Evolutionary conservation across 306 rosid species (phyloP).

Genomic region (Sechiopsis laciniata): DNA sequence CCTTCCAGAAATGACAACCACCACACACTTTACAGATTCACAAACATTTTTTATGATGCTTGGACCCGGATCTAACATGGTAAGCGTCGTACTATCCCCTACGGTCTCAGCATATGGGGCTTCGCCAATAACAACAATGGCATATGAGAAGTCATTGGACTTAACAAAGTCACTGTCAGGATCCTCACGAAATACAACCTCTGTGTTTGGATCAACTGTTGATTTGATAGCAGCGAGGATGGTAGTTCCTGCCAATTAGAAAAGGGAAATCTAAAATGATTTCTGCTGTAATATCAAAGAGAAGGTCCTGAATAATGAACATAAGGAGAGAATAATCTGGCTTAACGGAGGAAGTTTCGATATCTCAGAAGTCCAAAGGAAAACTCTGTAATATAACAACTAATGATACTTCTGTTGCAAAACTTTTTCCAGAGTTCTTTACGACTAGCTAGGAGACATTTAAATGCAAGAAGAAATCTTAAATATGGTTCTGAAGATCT

Average conservation of each 20-base stretch:
- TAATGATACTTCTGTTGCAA: not conserved
- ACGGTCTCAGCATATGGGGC: conserved; percentile 65
- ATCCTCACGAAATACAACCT: conserved; percentile 53
- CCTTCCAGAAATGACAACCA: conserved; percentile 65
- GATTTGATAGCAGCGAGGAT: conserved; percentile 61
- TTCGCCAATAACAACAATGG: conserved; percentile 83
- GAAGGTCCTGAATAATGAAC: not conserved
- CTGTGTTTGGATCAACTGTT: conserved; percentile 60
- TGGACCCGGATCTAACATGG: conserved; percentile 71
- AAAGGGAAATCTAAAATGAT: conserved; percentile 8
- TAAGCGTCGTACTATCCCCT: conserved; percentile 67
- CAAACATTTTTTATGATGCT: conserved; percentile 59
- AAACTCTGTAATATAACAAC: not conserved
- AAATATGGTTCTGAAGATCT: not conserved
- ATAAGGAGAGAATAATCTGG: not conserved
- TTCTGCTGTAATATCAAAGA: not conserved
- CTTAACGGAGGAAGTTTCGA: not conserved
- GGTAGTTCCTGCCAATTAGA: conserved; percentile 62
- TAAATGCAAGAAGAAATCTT: not conserved
- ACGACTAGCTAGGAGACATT: not conserved
- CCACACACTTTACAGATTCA: conserved; percentile 57
- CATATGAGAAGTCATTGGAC: conserved; percentile 60
- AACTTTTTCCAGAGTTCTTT: not conserved
- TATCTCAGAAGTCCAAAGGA: not conserved
- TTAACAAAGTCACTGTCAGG: conserved; percentile 62